Base-by-base conservation (phyloP, 2,329 filamentous ascomycete species). In the Cladosporium sp. region DNA sequence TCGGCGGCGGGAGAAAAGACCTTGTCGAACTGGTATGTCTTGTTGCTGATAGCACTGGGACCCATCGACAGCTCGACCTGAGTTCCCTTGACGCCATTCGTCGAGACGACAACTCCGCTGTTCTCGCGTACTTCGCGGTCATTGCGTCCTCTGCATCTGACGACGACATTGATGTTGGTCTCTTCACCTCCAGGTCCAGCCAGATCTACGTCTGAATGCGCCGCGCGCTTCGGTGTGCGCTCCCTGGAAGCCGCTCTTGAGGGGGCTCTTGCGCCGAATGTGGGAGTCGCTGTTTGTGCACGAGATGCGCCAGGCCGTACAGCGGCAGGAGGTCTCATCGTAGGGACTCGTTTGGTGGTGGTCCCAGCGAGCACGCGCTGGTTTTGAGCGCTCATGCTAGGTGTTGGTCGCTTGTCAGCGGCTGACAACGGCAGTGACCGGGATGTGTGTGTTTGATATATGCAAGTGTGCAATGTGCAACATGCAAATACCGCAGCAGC, bases 141-240 rank as follows among this genome's bases (percentile, higher is more conserved):
- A 71, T 90, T 97, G 62, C 94, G 88, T 4, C 93, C 94, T 65
- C 94, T 84, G 76, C 93, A 99, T 62, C 94, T 84, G 58, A 99
- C 95, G 34, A 97, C 92, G 47, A 99, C 94, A 71, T 95, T 94
- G 75, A 99, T 99, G 71, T 97, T 99, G 7, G 93, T 97, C 73
- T 96, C 91, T 66, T 92, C 87, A 52, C 83, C 82, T 9, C 56
- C 68, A 58, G 89, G 85, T 6, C 56, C 67, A 57, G 89, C 85
- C 5, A 82, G 73, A 44, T 93, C 92, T 69, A 87, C 93, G 8
- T 66, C 66, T 36, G 95, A 90, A 68, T 90, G 84, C 66, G 94
- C 90, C 73, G 96, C 96, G 68, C 92, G 86, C 78, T 97, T 96
- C 12, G 64, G 62, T 44, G 79, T 81, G 22, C 85, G 83, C 32